Evolutionary conservation across 2,329 filamentous ascomycete genomes (phyloP), one percentile per base, ranked within the genome.

Genomic region (Paramyrothecium roridum): DNA sequence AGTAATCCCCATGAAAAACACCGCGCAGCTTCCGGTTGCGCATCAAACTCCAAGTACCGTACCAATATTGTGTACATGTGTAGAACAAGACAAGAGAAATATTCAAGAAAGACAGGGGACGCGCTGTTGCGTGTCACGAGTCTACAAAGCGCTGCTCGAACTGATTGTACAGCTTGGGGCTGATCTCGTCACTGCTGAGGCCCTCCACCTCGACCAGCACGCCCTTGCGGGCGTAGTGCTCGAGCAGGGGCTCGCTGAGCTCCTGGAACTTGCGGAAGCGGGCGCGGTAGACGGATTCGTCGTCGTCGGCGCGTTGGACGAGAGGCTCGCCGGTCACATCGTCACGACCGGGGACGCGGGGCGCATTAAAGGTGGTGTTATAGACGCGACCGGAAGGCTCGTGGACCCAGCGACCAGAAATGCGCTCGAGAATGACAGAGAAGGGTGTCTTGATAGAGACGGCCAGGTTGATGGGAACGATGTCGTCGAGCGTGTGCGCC

Each of bases 401-500:
- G 73, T 99, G 95, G 45, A 97, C 88, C 93, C 93, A 97, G 55
- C 95, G 88, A 52, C 91, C 92, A 47, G 90, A 86, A 63, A 99
- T 97, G 54, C 95, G 89, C 63, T 92, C 86, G 61, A 98, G 82
- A 57, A 99, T 92, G 57, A 97, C 90, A 10, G 88, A 84, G 34
- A 90, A 84, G 0, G 95, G 95, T 0, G 93, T 98, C 67, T 88
- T 83, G 63, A 98, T 80, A 54, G 90, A 91, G 56, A 97, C 88
- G 50, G 92, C 95, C 58, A 97, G 83, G 73, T 99, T 99, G 70
- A 99, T 93, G n/a, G 93, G 92, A 33, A 98, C 84, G 34, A 97
- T 80, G 48, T 78, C 76, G 69, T 96, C 92, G 50, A 98, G 82
- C 55, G 87, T 87, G 46, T 76, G 72, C 26, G 93, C 95, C 74